Base-by-base conservation (phyloP, 2,329 filamentous ascomycete genomes). In the Trichoderma koningii region DNA sequence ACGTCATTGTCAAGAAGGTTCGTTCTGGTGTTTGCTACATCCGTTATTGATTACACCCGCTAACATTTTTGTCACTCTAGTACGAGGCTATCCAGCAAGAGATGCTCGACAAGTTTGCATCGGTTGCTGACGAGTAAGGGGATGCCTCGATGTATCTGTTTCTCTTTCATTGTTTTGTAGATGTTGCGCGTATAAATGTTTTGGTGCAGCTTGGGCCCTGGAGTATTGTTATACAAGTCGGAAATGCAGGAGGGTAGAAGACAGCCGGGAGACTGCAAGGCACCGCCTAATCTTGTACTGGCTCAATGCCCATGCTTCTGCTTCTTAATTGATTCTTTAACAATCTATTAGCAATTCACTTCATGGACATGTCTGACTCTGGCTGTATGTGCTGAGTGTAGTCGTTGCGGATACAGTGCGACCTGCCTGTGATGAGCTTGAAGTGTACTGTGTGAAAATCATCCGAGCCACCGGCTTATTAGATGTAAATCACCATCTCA, bases 51-150 rank as follows among this genome's bases (percentile, higher is more conserved):
- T 10, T 10, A 34, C 7, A 7, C 3, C 30, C 10, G 30, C 65
- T 52, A 71, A 69, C 80, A 86, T 75, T 86, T 76, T 86, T 76
- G 28, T 28, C 57, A 59, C 73, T 59, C 59, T 73, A 95, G 91
- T 99, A 98, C 78, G 95, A 98, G 84, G 88, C 88, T 72, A 87
- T 98, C 72, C 85, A 95, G 72, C 92, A 96, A 81, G 84, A 87
- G 73, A 94, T 99, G 93, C 89, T 90, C 72, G 95, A 99, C 82
- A 97, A 97, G 82, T 99, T 99, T 81, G 95, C 95, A 56, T 89
- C 93, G 45, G 94, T 99, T 67, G 87, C 92, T 76, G 95, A 99
- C 79, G 94, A 98, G 85, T 99, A 93, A 78, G 38, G 78, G 34
- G 28, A 48, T 23, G 42, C 26, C 12, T 6, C 19, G 7, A 7